Evolutionary conservation across 768 basidiomycete species (phyloP).

Genomic region (Butyriboletus loyo): DNA sequence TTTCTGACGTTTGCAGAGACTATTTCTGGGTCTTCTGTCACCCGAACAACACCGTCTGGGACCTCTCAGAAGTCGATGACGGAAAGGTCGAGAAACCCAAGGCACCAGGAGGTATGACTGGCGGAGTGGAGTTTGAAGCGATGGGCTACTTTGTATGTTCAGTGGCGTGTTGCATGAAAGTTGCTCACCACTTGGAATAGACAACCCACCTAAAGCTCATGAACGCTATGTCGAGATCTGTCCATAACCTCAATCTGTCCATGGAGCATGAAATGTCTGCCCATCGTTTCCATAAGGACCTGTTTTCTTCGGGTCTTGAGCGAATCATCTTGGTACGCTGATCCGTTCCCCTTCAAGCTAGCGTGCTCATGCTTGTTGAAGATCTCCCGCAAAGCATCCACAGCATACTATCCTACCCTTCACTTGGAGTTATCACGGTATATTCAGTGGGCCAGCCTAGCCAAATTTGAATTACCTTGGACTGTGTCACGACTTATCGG

Average conservation of each 20-base stretch:
- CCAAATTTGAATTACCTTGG: constrained; percentile 80
- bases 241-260: constrained; percentile 61
- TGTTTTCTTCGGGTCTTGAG: constrained; percentile 91
- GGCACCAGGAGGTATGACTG: constrained; percentile 97
- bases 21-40: constrained; percentile 99
- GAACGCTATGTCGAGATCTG: constrained; percentile 71
- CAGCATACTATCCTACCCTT: constrained; percentile 89
- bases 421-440: constrained; percentile 94
- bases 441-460: constrained; percentile 58
- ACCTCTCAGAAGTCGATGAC: constrained; percentile 79
- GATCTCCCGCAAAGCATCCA: constrained; percentile 94
- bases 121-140: constrained; percentile 97
- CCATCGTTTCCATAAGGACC: constrained; percentile 76
- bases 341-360: not conserved
- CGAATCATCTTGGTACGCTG: constrained; percentile 77
- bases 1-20: constrained; percentile 89
- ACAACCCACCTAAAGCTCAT: constrained; percentile 85
- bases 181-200: constrained; percentile 39
- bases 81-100: constrained; percentile 82
- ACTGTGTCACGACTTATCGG: constrained; percentile 78
- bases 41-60: constrained; percentile 89
- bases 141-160: constrained; percentile 89
- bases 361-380: constrained; percentile 29
- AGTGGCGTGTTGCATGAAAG: not conserved
- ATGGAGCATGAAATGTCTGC: constrained; percentile 75